Conservation (phyloP, 805 yeast genomes). For the Starmerella ratchasimensis region DNA sequence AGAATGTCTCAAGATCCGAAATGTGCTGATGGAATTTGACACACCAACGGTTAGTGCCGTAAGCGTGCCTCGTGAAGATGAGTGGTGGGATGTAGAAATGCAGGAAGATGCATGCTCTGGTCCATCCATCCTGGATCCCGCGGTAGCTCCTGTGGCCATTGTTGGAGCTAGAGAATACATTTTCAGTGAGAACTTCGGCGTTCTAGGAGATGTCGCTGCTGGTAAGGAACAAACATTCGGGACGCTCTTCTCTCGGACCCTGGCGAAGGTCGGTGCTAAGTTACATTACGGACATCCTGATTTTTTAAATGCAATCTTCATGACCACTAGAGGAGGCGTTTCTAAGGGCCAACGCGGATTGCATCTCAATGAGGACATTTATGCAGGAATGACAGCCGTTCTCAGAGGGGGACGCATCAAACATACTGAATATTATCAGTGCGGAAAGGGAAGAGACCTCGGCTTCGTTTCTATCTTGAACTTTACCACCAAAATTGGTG, state of each 20-base stretch:
- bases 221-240: slow-evolving; percentile 84
- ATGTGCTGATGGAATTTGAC: slow-evolving; percentile 64
- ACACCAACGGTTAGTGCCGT: slow-evolving; percentile 25
- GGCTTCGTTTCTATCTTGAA: slow-evolving; percentile 74
- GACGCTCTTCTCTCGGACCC: slow-evolving; percentile 66
- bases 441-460: slow-evolving; percentile 78
- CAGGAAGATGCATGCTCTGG: not conserved
- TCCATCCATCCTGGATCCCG: slow-evolving; percentile 3
- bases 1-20: slow-evolving; percentile 67
- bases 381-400: slow-evolving; percentile 72
- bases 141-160: slow-evolving; percentile 51
- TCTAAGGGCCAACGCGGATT: slow-evolving; percentile 75
- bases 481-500: slow-evolving; percentile 74
- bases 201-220: slow-evolving; percentile 75
- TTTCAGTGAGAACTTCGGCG: slow-evolving; percentile 70
- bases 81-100: not conserved
- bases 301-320: slow-evolving; percentile 56
- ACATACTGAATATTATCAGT: slow-evolving; percentile 71
- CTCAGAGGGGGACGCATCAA: slow-evolving; percentile 72
- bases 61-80: slow-evolving; percentile 26
- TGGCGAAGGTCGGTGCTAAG: slow-evolving; percentile 72
- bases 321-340: slow-evolving; percentile 79
- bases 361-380: slow-evolving; percentile 73
- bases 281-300: slow-evolving; percentile 83
- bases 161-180: slow-evolving; percentile 75